These are phyloP conservation scores for Cercospora canescens DNA, from an alignment of 2,329 filamentous ascomycete species.

Conservation along the genomic window DNA sequence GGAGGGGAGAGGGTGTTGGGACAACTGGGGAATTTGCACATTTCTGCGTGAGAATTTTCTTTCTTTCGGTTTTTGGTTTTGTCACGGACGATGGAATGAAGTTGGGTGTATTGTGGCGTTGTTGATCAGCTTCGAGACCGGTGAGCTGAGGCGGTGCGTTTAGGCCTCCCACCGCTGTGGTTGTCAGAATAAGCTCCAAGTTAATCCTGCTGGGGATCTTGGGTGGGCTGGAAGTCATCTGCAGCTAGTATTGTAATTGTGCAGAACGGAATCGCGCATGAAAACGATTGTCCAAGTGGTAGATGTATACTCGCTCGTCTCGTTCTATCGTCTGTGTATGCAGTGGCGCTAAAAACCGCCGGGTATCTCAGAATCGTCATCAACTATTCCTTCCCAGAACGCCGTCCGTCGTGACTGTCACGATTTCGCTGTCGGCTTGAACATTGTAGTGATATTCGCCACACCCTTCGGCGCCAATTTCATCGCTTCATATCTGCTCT, in stretches of 20 bases:
- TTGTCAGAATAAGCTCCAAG: background rate
- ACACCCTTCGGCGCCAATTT: constrained; percentile 64
- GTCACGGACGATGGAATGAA: too few relatives aligned
- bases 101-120: too few relatives aligned
- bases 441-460: constrained; percentile 57
- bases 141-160: background rate
- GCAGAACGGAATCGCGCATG: background rate
- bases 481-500: constrained; percentile 68
- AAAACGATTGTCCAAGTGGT: background rate
- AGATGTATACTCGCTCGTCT: background rate
- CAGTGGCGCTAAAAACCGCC: constrained; percentile 10
- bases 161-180: too few relatives aligned
- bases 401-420: background rate
- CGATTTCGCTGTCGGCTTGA: constrained; percentile 20
- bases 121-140: too few relatives aligned
- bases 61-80: too few relatives aligned
- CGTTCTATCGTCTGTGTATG: constrained; percentile 1
- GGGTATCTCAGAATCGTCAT: constrained; percentile 17
- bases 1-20: background rate
- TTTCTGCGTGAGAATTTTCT: too few relatives aligned
- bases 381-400: background rate
- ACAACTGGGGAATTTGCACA: background rate
- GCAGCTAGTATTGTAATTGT: too few relatives aligned
- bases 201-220: too few relatives aligned
- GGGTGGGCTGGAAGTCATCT: too few relatives aligned